A percentile compares a stretch with the other conserved stretches of the same genome.
Conservation (phyloP, 192 early-diverging fungal genomes). For the Coemansia sp. region DNA sequence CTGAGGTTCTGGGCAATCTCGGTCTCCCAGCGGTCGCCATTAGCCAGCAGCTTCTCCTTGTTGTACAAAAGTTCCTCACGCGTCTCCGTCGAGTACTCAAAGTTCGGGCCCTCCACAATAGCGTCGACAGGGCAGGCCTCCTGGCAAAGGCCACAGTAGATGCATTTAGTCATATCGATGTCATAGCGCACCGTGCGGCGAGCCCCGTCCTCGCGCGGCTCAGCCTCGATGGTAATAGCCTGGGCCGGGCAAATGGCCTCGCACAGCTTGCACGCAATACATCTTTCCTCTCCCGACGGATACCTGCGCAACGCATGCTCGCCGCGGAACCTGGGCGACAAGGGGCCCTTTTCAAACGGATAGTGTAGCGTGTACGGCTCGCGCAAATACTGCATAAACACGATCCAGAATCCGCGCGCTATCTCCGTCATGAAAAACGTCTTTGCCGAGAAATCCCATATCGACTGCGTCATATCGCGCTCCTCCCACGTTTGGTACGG, state of each 20-base stretch:
- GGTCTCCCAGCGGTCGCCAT: conserved; percentile 98
- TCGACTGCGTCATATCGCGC: conserved; percentile 47
- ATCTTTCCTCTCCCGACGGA: conserved; percentile 95
- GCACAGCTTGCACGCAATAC: conserved; percentile 98
- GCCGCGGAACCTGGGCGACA: conserved; percentile 92
- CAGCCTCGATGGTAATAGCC: conserved; percentile 97
- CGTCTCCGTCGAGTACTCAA: conserved; percentile 95
- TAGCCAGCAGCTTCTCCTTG: conserved; percentile 94
- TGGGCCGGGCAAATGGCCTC: conserved; percentile 97
- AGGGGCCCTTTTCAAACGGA: conserved; percentile 91
- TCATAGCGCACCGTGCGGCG: conserved; percentile 96
- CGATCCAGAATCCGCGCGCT: conserved; percentile 87
- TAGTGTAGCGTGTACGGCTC: conserved; percentile 96
- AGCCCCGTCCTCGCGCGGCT: conserved; percentile 90
- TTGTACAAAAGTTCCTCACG: conserved; percentile 98
- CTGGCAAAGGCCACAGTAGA: conserved; percentile 97
- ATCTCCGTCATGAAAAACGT: conserved; percentile 90
- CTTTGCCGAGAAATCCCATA: conserved; percentile 66
- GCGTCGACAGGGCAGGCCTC: conserved; percentile 97
- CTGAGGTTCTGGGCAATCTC: conserved; percentile 77
- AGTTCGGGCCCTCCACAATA: conserved; percentile 97
- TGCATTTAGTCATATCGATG: conserved; percentile 99
- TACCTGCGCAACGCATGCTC: conserved; percentile 96
- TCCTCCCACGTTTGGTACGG: conserved; percentile 49
- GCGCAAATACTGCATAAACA: conserved; percentile 89